Conservation (phyloP, 352 stramenopile species). For the Globisporangium recalcitrans region DNA sequence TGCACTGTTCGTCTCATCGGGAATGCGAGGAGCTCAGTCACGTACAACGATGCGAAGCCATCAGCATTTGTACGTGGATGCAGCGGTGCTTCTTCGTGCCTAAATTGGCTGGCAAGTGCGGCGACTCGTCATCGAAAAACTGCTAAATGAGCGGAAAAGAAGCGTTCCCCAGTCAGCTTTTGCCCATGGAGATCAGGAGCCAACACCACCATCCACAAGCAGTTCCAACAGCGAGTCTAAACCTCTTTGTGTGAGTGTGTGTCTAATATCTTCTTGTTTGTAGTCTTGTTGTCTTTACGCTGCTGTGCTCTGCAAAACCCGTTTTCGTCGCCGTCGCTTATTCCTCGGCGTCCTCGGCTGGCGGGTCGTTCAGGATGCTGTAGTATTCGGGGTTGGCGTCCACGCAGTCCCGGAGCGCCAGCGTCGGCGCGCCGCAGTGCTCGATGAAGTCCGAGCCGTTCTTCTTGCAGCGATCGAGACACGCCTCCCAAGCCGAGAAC, state of each 20-base stretch:
- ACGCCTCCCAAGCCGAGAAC: constrained; percentile 82
- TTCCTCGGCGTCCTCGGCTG: constrained; percentile 33
- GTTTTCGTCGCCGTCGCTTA: constrained; percentile 5
- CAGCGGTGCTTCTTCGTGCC: not conserved
- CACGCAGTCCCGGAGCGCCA: constrained; percentile 79
- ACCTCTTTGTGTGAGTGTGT: not conserved
- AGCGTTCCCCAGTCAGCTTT: not conserved
- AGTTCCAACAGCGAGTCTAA: not conserved
- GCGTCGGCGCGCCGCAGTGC: constrained; percentile 65
- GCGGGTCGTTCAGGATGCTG: constrained; percentile 65
- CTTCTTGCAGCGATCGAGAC: constrained; percentile 72
- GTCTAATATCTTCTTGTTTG: not conserved
- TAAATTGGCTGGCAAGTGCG: not conserved
- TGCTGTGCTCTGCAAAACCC: not conserved
- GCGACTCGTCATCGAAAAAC: constrained; percentile 7
- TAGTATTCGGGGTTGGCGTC: constrained; percentile 88
- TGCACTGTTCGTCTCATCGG: not conserved
- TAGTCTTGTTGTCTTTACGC: not conserved
- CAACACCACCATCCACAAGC: not conserved
- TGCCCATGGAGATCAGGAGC: not conserved
- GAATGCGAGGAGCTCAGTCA: not conserved
- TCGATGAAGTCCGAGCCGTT: constrained; percentile 75
- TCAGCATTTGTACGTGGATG: not conserved
- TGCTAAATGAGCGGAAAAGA: not conserved
- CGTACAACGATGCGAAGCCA: too few relatives aligned